phyloP scores from a whole-genome alignment of 2,329 filamentous ascomycete genomes.

The Venturia carpophila region DNA sequence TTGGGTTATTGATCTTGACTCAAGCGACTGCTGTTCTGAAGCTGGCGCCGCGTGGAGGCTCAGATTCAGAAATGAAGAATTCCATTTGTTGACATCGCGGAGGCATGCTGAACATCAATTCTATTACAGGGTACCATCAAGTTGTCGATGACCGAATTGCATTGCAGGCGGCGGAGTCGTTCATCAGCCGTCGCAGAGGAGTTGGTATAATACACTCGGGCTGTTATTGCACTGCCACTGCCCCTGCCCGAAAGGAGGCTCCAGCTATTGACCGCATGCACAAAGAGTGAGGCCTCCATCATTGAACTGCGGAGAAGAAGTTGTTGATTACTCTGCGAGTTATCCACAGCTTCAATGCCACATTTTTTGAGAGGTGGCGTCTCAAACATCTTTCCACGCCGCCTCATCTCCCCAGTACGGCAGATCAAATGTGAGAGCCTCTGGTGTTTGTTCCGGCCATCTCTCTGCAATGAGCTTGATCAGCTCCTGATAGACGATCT shows the following conservation, averaged over 20 bases:
- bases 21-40: no score
- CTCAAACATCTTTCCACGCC: conserved; percentile 24
- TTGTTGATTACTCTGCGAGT: no score
- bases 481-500: conserved; percentile 31
- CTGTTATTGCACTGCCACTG: neutral
- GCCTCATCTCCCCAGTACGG: conserved; percentile 43
- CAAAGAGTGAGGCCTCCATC: conserved; percentile 4
- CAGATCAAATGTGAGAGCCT: conserved; percentile 44
- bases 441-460: conserved; percentile 49
- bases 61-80: no score
- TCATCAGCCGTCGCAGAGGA: no score
- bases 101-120: neutral
- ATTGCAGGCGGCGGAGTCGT: neutral
- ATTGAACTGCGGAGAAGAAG: neutral
- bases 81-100: no score
- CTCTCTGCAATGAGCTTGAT: conserved; percentile 43
- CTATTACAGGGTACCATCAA: neutral
- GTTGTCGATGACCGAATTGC: neutral
- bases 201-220: no score
- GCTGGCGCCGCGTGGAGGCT: no score
- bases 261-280: neutral
- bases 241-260: conserved; percentile 1
- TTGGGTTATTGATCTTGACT: no score
- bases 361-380: neutral
- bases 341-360: no score